Base-by-base conservation (phyloP, 164 flowering plant genomes). In the Chimonanthus praecox region DNA sequence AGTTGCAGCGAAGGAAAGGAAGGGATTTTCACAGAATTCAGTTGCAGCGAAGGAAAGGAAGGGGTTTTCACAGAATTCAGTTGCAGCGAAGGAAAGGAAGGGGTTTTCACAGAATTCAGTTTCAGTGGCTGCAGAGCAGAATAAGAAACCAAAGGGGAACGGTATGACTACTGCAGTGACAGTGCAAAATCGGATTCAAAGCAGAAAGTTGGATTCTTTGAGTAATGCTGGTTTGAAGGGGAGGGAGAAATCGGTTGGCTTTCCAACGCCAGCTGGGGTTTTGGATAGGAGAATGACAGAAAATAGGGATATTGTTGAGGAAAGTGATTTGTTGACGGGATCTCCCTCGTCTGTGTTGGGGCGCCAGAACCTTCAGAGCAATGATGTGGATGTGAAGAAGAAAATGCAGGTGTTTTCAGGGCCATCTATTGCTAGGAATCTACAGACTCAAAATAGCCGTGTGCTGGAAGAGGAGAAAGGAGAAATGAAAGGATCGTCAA, bases 1-100 rank as follows among this genome's bases (percentile, higher is more conserved):
- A 18, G 16, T 85, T 47, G 71, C 68, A n/a, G 15, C 58, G 11
- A 80, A 70, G 75, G 80, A 79, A 65, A 66, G 73, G 78, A 78
- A 69, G 62, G 78, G 71, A 21, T 44, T 33, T 33, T 33, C 33
- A 33, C 33, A 33, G 33, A 33, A 33, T 33, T 33, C 33, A 33
- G 33, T 33, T 33, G 2, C 33, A 63, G 18, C 9, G 44, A 82
- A 80, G 66, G 67, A 63, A 65, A 66, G 73, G 78, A 78, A 69
- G 62, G 78, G 71, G 51, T 44, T 33, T 33, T 33, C 33, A 33
- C 33, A 33, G 33, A 21, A 21, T 21, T 21, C 33, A 21, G 33
- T 21, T 21, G 33, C 33, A 63, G 18, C 9, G 66, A 63, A 63
- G 66, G 18, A 7, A 21, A n/a, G 7, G 44, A 4, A 8, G 66